Percentiles rank a stretch among this genome's conserved stretches.
These are phyloP conservation scores for Leccinellum luteum DNA, from an alignment of 768 basidiomycete genomes.

Conservation along the genomic window DNA sequence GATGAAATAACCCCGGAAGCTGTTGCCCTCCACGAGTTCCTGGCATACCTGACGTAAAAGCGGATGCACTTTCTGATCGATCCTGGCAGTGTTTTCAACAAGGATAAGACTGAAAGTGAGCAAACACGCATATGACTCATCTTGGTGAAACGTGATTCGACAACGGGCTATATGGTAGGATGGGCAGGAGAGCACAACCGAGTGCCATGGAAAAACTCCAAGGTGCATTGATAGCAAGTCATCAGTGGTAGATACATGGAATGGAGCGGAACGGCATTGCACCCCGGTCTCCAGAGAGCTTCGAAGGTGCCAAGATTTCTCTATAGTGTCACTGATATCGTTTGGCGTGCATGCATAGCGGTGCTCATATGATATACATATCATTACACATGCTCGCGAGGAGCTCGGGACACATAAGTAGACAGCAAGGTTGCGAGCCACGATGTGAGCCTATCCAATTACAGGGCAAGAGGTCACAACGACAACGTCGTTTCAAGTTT, in stretches of 20 bases:
- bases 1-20: constrained; percentile 16
- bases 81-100: constrained; percentile 39
- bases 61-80: constrained; percentile 33
- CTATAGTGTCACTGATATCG: neutral
- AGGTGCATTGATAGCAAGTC: neutral
- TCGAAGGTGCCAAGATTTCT: neutral
- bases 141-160: neutral
- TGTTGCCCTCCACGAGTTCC: constrained; percentile 8
- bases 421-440: too few species aligned
- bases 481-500: too few species aligned
- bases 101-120: constrained; percentile 30
- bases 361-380: too few species aligned
- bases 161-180: neutral
- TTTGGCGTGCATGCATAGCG: neutral
- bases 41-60: neutral
- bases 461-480: too few species aligned
- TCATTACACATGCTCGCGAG: too few species aligned
- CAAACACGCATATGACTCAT: neutral
- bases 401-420: too few species aligned
- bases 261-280: neutral
- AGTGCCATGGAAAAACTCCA: neutral
- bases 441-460: too few species aligned
- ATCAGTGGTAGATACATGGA: neutral
- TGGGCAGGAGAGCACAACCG: neutral
- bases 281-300: neutral